Base-by-base conservation (phyloP, 441 rosid genomes). In the Eruca vesicaria region DNA sequence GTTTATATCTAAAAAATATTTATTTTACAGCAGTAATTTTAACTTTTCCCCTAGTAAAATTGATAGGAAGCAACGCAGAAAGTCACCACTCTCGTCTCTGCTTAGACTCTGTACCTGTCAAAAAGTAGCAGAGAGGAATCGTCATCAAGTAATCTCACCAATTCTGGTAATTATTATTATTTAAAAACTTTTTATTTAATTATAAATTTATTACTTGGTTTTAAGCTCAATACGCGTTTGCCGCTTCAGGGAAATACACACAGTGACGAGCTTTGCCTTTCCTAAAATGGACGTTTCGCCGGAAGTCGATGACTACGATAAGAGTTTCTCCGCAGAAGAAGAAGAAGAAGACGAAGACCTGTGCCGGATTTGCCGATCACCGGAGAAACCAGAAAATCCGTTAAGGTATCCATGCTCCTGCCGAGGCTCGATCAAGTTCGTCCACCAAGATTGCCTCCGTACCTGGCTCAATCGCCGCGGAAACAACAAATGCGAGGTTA, bases 341-440 rank as follows among this genome's bases (percentile, higher is more conserved):
- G 43, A 69, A 9, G 59, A 68, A 23, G 41, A 69, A 31, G 56
- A 67, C n/a, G 57, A 61, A 52, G 76, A 71, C 32, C 15, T 61
- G 12, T 78, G 77, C 31, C 69, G 73, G 59, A 78, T 72, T 52
- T 78, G 73, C 18, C 72, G 67, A 19, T 59, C 48, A 15, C 60
- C 77, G 35, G 73, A 61, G 29, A 64, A 78, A 35, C 58, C 64
- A 66, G 69, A 33, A 1, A 72, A 78, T 15, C 81, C 77, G 12
- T 71, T 78, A 9, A 66, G 81, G 29, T 57, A 66, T 31, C 81
- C 81, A 0, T 78, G 81, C 36, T 7, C 14, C 3, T 78, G 81
- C 53, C 67, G 77, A 18, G 81, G 77, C 0, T 57, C 77, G 3
- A 63, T 78, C 57, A 78, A 78, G 50, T 78, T 11, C 7, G 68